Evolutionary conservation across 73 alveolate species (phyloP).

Genomic region (Breviolum minutum): DNA sequence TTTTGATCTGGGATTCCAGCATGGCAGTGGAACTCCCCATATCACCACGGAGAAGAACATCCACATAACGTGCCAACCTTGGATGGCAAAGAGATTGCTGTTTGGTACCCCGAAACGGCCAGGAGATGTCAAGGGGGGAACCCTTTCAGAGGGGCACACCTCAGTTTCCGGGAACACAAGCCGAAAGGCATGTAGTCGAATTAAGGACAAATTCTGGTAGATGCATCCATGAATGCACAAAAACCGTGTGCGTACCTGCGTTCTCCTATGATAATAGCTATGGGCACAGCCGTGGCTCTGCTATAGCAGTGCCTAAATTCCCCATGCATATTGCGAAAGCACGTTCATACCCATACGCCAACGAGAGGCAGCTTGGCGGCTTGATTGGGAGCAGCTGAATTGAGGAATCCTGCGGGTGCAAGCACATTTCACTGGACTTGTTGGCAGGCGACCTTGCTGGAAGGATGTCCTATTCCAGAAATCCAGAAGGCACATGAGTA

Average conservation of each 20-base stretch:
- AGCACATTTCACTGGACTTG: background rate
- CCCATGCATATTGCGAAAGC: background rate
- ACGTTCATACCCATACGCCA: background rate
- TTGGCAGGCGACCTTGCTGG: background rate
- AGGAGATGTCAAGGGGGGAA: background rate
- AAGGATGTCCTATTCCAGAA: too few relatives aligned
- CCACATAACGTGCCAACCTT: slow-evolving; percentile 71
- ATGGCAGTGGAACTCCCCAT: background rate
- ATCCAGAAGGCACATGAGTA: too few relatives aligned
- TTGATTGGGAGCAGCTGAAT: slow-evolving; percentile 30
- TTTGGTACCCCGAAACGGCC: background rate
- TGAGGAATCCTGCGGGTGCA: slow-evolving; percentile 54
- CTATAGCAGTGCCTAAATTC: too few relatives aligned
- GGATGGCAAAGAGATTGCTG: background rate
- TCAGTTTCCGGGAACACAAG: too few relatives aligned
- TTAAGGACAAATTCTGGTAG: background rate
- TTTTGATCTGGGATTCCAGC: background rate
- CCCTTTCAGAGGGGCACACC: background rate
- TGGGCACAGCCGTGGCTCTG: too few relatives aligned
- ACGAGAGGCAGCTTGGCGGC: slow-evolving; percentile 52
- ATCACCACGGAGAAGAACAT: slow-evolving; percentile 48
- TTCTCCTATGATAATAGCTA: too few relatives aligned
- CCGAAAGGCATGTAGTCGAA: too few relatives aligned
- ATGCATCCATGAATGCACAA: too few relatives aligned
- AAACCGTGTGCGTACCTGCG: too few relatives aligned